A percentile compares a stretch with the other conserved stretches of the same genome.
phyloP scores from a whole-genome alignment of 2,329 filamentous ascomycete species.

The Hymenoscyphus fructigenus region DNA sequence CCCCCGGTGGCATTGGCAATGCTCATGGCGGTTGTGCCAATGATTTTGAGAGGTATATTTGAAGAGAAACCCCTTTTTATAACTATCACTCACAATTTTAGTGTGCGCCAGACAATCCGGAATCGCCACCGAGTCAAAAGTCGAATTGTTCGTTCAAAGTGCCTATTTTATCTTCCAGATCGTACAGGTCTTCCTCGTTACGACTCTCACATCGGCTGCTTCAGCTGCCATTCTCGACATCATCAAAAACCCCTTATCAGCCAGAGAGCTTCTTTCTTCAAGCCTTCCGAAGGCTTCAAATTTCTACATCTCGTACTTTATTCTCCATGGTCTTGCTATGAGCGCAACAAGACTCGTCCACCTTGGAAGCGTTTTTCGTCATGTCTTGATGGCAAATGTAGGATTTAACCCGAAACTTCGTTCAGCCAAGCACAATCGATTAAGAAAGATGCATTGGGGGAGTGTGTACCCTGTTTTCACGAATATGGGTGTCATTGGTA shows the following conservation, averaged over 20 bases:
- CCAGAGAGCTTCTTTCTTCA: constrained; percentile 51
- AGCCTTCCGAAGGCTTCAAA: constrained; percentile 63
- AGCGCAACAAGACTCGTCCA: constrained; percentile 59
- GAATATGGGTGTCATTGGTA: constrained; percentile 53
- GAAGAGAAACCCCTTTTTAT: constrained; percentile 40
- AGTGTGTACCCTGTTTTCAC: constrained; percentile 58
- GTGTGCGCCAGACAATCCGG: constrained; percentile 60
- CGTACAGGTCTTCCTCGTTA: constrained; percentile 67
- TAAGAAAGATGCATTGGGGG: constrained; percentile 57
- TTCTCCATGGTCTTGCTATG: constrained; percentile 64
- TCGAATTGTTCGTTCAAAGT: constrained; percentile 63
- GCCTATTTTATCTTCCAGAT: constrained; percentile 64
- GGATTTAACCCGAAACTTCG: constrained; percentile 62
- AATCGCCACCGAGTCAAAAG: constrained; percentile 54
- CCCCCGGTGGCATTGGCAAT: constrained; percentile 59
- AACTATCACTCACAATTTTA: constrained; percentile 30
- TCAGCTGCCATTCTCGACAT: constrained; percentile 53
- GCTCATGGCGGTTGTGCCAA: constrained; percentile 60
- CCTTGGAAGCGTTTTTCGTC: constrained; percentile 56
- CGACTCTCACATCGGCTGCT: constrained; percentile 62
- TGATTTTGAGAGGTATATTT: constrained; percentile 50
- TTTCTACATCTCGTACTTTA: constrained; percentile 68
- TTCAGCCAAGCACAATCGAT: constrained; percentile 54
- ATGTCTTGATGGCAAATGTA: constrained; percentile 55
- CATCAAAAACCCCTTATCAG: constrained; percentile 48